A percentile compares a stretch with the other conserved stretches of the same genome.
Conservation (phyloP, 2,329 filamentous ascomycete genomes). For the Zymoseptoria ardabiliae region DNA sequence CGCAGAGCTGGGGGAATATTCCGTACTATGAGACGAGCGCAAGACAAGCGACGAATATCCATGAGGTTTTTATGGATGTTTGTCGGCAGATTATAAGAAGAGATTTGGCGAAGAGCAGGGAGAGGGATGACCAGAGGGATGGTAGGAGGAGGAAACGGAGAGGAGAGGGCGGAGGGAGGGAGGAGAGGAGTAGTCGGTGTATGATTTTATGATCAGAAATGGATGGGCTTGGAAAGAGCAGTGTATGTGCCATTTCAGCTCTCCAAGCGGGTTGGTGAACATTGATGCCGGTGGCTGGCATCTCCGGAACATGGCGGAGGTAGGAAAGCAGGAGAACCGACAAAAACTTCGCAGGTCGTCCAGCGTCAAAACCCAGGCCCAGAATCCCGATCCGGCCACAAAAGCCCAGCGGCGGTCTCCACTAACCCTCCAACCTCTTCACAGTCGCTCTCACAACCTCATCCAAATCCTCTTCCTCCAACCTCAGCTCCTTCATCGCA, state of each 20-base stretch:
- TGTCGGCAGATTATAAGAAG: conserved; percentile 33
- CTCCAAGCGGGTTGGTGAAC: background rate
- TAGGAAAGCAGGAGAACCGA: background rate
- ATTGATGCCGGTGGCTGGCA: too few relatives aligned
- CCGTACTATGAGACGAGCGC: conserved; percentile 90
- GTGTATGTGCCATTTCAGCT: background rate
- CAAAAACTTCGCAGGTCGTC: background rate
- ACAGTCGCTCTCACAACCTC: conserved; percentile 29
- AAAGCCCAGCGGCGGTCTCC: background rate
- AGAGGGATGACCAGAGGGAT: conserved; percentile 13
- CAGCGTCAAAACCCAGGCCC: background rate
- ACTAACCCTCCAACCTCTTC: conserved; percentile 12
- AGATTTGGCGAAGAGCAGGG: conserved; percentile 19
- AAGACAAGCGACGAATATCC: conserved; percentile 74
- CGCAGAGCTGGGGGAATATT: conserved; percentile 77
- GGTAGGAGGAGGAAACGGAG: conserved; percentile 6
- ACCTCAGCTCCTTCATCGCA: conserved; percentile 36
- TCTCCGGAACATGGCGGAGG: background rate
- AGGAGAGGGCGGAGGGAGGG: conserved; percentile 4
- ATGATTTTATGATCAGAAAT: conserved; percentile 14
- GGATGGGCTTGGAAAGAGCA: background rate
- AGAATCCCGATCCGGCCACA: background rate
- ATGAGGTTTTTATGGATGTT: conserved; percentile 64
- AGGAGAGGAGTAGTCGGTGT: conserved; percentile 12
- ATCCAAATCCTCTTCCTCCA: conserved; percentile 36